Base-by-base conservation (phyloP, 768 basidiomycete genomes). In the Kwoniella sp. region DNA sequence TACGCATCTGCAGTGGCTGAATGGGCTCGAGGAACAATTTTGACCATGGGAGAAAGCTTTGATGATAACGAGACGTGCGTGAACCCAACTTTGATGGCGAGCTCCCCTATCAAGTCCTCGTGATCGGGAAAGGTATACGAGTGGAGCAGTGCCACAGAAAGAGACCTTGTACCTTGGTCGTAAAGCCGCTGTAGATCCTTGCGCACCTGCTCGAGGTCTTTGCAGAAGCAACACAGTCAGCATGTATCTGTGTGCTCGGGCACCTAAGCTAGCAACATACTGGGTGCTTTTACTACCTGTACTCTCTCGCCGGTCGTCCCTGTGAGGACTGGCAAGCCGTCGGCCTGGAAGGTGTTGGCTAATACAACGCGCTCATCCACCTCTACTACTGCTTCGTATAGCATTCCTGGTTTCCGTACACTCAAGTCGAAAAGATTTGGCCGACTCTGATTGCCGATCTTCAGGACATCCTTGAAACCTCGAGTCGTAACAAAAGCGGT, bases 51-150 rank as follows among this genome's bases (percentile, higher is more conserved):
- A 41, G 73, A 62, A 13, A 79, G 66, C 54, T 71, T 50, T 2
- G 90, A 88, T 0, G 92, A 93, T 73, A 91, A 87, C 1, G 91
- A 93, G 69, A 97, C 87, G 41, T 45, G 41, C 12, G 59, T 51
- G 80, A 97, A 98, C 26, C 94, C 94, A 7, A 93, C 79, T 48
- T 86, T 85, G 29, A 86, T 85, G 2, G 94, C 95, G 17, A 95
- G 76, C 0, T 82, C 80, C 26, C 89, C 93, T 17, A 97, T 81
- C 55, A 85, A 78, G 2, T 82, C 82, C 78, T 97, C 94, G 77
- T 98, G 95, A 8, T 89, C 86, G 0, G 91, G 90, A 79, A 86
- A 93, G 4, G 91, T 93, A 56, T 70, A 75, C 13, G 65, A 68
- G 52, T 74, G 73, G 13, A 71, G 69, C 57, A 77, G 70, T 8